A percentile compares a stretch with the other conserved stretches of the same genome.
Conservation (phyloP, 73 alveolate species). For the Paramecium sonneborni region DNA sequence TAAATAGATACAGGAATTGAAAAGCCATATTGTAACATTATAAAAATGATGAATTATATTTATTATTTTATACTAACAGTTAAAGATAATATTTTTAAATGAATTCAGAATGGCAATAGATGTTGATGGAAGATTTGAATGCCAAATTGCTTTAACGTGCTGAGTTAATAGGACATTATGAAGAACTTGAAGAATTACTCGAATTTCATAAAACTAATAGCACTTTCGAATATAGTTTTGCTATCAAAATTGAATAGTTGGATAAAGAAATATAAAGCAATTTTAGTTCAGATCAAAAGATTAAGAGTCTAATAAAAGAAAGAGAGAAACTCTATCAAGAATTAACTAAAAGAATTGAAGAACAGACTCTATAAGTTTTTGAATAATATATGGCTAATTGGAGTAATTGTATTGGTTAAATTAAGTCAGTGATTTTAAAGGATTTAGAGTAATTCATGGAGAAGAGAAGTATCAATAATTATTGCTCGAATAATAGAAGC, state of each 20-base stretch:
- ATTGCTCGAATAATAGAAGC: background rate
- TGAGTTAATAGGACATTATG: slow-evolving; percentile 1
- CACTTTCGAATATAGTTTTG: slow-evolving; percentile 9
- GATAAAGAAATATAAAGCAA: background rate
- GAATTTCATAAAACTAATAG: background rate
- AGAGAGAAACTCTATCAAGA: background rate
- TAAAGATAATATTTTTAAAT: background rate
- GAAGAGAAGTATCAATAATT: background rate
- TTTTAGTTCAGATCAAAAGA: background rate
- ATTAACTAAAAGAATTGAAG: background rate
- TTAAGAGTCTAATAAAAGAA: background rate
- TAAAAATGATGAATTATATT: background rate
- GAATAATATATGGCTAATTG: slow-evolving; percentile 21
- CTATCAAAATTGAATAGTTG: background rate
- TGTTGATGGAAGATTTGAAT: slow-evolving; percentile 46
- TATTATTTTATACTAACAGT: slow-evolving; percentile 23
- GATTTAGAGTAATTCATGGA: slow-evolving; percentile 6
- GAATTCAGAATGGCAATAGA: slow-evolving; percentile 31
- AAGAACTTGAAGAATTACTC: slow-evolving; percentile 17
- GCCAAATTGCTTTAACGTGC: slow-evolving; percentile 31
- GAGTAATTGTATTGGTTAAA: background rate
- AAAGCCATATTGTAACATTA: background rate
- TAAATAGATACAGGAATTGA: background rate
- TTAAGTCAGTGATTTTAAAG: slow-evolving; percentile 11
- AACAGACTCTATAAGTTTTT: background rate